Conservation (phyloP, 2,329 filamentous ascomycete species). For the Colletotrichum spaethianum region DNA sequence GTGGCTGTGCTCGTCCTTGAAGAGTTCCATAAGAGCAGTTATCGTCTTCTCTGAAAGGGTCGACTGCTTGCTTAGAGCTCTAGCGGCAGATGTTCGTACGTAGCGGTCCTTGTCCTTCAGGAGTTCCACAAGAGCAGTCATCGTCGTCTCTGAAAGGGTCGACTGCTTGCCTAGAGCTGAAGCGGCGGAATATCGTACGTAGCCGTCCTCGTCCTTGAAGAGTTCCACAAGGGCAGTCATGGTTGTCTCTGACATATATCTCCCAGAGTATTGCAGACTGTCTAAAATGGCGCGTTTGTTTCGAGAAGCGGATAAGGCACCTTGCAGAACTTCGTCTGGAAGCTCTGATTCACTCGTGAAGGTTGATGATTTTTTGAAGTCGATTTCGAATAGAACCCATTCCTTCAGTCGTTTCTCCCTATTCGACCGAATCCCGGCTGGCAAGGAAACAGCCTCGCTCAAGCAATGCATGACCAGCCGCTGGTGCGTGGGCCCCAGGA, state of each 20-base stretch:
- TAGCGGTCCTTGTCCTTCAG: not conserved
- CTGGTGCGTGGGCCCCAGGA: slow-evolving; percentile 54
- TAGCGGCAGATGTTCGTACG: not conserved
- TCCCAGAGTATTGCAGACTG: not conserved
- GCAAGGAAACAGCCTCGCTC: slow-evolving; percentile 46
- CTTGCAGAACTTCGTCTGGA: slow-evolving; percentile 36
- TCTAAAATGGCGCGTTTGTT: not conserved
- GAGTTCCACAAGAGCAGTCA: not conserved
- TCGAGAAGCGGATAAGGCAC: slow-evolving; percentile 25
- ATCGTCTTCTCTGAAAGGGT: slow-evolving; percentile 10
- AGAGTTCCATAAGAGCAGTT: not conserved
- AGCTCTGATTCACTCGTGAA: slow-evolving; percentile 41
- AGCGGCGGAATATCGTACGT: not conserved
- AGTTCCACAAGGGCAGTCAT: slow-evolving; percentile 1
- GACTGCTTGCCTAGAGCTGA: slow-evolving; percentile 11
- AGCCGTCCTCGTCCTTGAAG: not conserved
- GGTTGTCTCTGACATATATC: not conserved
- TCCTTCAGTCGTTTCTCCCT: slow-evolving; percentile 40
- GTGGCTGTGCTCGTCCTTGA: not conserved
- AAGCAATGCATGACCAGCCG: slow-evolving; percentile 57
- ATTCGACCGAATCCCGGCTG: slow-evolving; percentile 5
- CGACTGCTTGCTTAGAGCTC: slow-evolving; percentile 13
- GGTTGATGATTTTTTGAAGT: slow-evolving; percentile 22
- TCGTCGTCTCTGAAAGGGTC: slow-evolving; percentile 11
- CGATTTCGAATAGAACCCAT: slow-evolving; percentile 46